These are phyloP conservation scores for Dendrobium officinale DNA, from an alignment of 106 monocot genomes.

Conservation along the genomic window DNA sequence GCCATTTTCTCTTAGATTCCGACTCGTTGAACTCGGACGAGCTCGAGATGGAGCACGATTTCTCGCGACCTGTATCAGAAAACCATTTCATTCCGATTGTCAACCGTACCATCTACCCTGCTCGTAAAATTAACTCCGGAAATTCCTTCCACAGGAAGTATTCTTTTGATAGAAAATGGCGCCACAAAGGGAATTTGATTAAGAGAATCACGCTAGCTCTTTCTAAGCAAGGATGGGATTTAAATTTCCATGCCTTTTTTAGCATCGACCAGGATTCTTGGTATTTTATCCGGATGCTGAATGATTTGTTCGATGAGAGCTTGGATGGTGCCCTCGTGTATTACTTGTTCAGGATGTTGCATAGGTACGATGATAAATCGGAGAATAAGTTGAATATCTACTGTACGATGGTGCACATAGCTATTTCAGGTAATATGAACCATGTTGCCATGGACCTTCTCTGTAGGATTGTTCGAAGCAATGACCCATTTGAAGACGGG, in stretches of 20 bases:
- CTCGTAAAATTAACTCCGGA: neutral
- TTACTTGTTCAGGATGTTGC: constrained; percentile 32
- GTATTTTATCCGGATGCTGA: constrained; percentile 11
- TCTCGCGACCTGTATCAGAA: neutral
- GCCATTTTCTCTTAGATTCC: constrained; percentile 1
- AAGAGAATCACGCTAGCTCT: constrained; percentile 4
- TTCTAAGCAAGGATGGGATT: constrained; percentile 10
- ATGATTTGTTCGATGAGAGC: constrained; percentile 24
- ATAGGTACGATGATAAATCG: constrained; percentile 7
- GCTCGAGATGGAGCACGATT: neutral
- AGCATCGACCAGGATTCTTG: constrained; percentile 11
- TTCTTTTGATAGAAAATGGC: constrained; percentile 3
- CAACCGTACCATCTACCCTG: neutral
- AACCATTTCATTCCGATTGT: neutral
- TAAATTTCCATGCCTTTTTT: neutral
- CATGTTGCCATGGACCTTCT: constrained; percentile 31
- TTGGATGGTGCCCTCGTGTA: constrained; percentile 38
- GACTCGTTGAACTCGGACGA: constrained; percentile 1
- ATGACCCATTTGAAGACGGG: neutral
- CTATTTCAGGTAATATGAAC: constrained; percentile 42
- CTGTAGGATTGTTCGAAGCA: constrained; percentile 1
- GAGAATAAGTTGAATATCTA: constrained; percentile 14
- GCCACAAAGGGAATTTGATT: neutral
- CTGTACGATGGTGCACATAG: constrained; percentile 39
- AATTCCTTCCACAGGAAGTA: neutral